Evolutionary conservation across 768 basidiomycete genomes (phyloP).

Genomic region (Russula lepida): DNA sequence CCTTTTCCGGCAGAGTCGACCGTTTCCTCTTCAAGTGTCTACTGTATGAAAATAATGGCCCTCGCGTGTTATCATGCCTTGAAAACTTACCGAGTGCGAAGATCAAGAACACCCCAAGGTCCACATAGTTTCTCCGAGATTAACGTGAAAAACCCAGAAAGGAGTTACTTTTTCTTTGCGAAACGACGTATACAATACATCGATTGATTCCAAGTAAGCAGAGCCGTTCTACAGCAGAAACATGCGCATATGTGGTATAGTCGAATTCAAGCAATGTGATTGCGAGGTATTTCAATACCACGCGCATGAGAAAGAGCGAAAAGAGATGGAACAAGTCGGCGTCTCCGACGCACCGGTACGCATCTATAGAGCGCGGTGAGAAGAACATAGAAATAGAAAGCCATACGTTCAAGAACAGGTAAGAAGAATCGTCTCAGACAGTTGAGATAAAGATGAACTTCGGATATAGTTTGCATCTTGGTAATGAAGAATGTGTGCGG

Average conservation of each 20-base stretch:
- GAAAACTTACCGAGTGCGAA: not conserved
- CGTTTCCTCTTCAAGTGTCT: no score
- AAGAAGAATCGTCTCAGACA: not conserved
- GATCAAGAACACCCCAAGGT: not conserved
- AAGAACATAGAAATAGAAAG: not conserved
- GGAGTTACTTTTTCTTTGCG: not conserved
- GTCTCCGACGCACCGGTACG: slow-evolving; percentile 5
- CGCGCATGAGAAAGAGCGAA: not conserved
- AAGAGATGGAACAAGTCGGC: not conserved
- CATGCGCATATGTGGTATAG: not conserved
- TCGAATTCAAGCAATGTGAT: not conserved
- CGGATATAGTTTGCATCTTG: no score
- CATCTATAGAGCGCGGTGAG: not conserved
- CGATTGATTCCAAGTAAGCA: not conserved
- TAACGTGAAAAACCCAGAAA: not conserved
- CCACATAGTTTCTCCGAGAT: not conserved
- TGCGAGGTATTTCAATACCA: not conserved
- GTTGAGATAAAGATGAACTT: not conserved
- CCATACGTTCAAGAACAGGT: not conserved
- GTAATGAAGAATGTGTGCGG: not conserved
- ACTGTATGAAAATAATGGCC: no score
- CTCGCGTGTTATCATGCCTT: not conserved
- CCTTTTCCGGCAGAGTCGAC: no score
- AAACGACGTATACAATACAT: not conserved
- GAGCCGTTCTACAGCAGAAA: not conserved